A percentile compares a stretch with the other conserved stretches of the same genome.
These are phyloP conservation scores for Aschersonia sp. DNA, from an alignment of 2,329 filamentous ascomycete genomes.

Conservation along the genomic window DNA sequence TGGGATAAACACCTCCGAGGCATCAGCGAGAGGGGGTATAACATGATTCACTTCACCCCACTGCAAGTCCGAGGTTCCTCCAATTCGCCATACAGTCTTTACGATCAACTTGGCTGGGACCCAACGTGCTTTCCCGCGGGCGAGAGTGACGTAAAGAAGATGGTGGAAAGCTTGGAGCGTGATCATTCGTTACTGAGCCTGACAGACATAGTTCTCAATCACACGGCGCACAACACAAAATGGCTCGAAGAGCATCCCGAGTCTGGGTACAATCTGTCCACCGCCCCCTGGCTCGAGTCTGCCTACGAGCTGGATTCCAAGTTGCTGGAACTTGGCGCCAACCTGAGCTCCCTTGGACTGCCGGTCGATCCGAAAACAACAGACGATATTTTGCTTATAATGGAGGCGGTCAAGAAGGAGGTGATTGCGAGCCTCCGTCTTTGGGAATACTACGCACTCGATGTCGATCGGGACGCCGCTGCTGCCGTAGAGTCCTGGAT, in stretches of 20 bases:
- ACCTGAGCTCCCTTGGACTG: conserved; percentile 55
- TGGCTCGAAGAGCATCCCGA: conserved; percentile 94
- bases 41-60: conserved; percentile 98
- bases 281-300: conserved; percentile 63
- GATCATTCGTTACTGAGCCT: conserved; percentile 75
- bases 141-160: conserved; percentile 61
- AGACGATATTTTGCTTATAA: conserved; percentile 65
- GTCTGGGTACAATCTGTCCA: conserved; percentile 84
- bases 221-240: conserved; percentile 87
- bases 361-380: conserved; percentile 57
- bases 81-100: conserved; percentile 95
- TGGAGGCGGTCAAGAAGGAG: conserved; percentile 69
- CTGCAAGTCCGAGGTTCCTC: conserved; percentile 77
- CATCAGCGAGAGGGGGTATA: conserved; percentile 85
- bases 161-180: conserved; percentile 71
- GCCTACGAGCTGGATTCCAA: conserved; percentile 47
- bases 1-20: conserved; percentile 84
- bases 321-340: conserved; percentile 61
- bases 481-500: conserved; percentile 60
- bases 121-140: conserved; percentile 68
- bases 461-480: conserved; percentile 59
- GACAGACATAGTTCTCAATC: conserved; percentile 96
- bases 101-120: conserved; percentile 83
- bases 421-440: conserved; percentile 65
- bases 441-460: conserved; percentile 86